Percentiles rank a stretch among this genome's conserved stretches.
phyloP scores from a whole-genome alignment of 495 filamentous ascomycete genomes.

The Tuber aestivum region DNA sequence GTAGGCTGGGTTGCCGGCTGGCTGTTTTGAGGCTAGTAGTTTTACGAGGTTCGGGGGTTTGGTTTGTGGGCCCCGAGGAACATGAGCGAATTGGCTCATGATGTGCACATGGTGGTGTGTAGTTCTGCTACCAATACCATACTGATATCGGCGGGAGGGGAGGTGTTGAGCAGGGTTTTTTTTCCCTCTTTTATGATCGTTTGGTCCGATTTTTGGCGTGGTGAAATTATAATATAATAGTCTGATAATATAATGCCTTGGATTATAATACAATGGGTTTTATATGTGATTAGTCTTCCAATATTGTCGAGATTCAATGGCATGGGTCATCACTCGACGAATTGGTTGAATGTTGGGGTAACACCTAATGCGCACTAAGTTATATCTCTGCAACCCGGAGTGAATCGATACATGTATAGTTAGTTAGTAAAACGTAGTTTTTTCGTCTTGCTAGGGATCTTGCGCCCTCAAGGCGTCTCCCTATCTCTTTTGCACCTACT shows the following conservation, averaged over 20 bases:
- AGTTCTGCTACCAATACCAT: background rate
- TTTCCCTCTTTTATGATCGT: background rate
- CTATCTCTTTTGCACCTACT: background rate
- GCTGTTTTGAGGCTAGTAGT: background rate
- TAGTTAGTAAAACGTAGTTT: background rate
- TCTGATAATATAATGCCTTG: background rate
- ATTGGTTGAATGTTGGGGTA: background rate
- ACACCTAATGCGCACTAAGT: background rate
- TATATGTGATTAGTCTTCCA: background rate
- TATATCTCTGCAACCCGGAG: background rate
- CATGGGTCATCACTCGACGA: background rate
- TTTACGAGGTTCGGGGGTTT: background rate
- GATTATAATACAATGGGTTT: background rate
- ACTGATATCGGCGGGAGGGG: background rate
- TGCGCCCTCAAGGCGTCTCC: background rate
- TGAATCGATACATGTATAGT: background rate
- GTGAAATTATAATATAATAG: background rate
- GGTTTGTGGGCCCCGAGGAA: background rate
- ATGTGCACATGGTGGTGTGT: conserved; percentile 2
- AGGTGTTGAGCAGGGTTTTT: background rate
- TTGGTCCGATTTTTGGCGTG: background rate
- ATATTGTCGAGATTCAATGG: background rate
- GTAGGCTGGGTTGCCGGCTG: background rate
- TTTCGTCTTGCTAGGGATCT: background rate
- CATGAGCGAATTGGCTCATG: background rate